Base-by-base conservation (phyloP, 176 grass and related monocot species). In the Bonia amplexicaulis region DNA sequence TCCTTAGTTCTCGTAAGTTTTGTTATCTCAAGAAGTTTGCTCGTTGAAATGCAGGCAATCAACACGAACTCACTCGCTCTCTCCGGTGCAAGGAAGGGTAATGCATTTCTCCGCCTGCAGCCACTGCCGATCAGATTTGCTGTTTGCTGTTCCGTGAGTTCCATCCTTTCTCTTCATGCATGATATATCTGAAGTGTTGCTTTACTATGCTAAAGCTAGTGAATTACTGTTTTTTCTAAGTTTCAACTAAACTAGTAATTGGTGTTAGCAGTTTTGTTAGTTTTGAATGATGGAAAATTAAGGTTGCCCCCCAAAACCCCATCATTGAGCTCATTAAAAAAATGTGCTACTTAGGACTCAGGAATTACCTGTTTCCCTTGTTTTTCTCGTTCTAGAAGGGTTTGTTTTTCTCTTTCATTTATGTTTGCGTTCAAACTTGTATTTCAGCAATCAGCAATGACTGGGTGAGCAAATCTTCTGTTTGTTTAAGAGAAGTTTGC, bases 101-200 rank as follows among this genome's bases (percentile, higher is more conserved):
- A 76, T 57, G 45, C 69, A 19, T 80, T 82, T 65, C 80, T 92
- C 70, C 69, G 69, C 74, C 22, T 92, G 45, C 90, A 89, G 39
- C 66, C 51, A 25, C 12, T 74, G 60, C 69, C 83, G 0, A 81
- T 80, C 65, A 82, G 87, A 82, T 80, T 80, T 58, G 69, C 61
- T 55, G 53, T 86, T 87, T 89, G 60, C 59, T 92, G 62, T 58
- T 40, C 79, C 1, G 87, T 92, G 48, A 86, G 87, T 83, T 70
- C 3, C 4, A 22, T 73, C 6, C 62, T 71, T 80, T 55, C 53
- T 82, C 12, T 44, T 58, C 5, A 47, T 19, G 17, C 37, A 67
- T 14, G 19, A 2, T 41, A 29, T 60, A 76, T n/a, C 15, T 66
- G 2, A 35, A 46, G 5, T 69, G 37, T 35, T 81, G 5, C 73